Evolutionary conservation across 148 eudicot species (phyloP).

Genomic region (Camellia sinensis): DNA sequence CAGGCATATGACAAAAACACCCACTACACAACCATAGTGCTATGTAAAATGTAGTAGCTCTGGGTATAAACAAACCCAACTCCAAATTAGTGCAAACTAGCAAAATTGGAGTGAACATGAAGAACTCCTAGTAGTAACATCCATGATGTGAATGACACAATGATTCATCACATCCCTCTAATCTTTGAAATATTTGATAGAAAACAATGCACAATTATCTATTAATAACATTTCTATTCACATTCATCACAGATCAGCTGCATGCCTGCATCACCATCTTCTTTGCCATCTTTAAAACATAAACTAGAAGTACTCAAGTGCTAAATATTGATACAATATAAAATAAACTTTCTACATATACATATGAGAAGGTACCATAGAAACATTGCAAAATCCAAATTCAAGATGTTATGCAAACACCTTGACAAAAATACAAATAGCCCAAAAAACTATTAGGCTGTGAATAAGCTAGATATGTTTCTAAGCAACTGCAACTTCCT

Average conservation of each 20-base stretch:
- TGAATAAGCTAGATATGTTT: background rate
- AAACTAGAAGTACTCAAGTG: background rate
- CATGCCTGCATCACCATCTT: background rate
- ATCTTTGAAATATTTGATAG: too few relatives aligned
- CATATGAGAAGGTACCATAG: background rate
- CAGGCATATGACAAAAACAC: background rate
- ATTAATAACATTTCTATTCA: too few relatives aligned
- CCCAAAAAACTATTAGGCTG: background rate
- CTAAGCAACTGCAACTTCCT: constrained; percentile 27
- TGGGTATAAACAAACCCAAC: too few relatives aligned
- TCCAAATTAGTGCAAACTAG: background rate
- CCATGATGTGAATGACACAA: too few relatives aligned
- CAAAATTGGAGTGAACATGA: background rate
- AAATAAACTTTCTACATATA: constrained; percentile 3
- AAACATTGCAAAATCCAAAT: background rate
- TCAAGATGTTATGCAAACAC: background rate
- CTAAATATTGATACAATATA: background rate
- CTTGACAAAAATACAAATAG: background rate
- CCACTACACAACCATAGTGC: background rate
- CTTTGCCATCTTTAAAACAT: background rate
- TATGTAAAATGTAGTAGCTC: too few relatives aligned
- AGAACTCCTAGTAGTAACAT: background rate
- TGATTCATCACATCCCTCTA: too few relatives aligned
- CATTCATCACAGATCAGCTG: too few relatives aligned
- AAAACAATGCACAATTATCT: too few relatives aligned